A percentile compares a stretch with the other conserved stretches of the same genome.
Evolutionary conservation across 164 flowering plant genomes (phyloP).

Genomic region (Chloranthus sessilifolius): DNA sequence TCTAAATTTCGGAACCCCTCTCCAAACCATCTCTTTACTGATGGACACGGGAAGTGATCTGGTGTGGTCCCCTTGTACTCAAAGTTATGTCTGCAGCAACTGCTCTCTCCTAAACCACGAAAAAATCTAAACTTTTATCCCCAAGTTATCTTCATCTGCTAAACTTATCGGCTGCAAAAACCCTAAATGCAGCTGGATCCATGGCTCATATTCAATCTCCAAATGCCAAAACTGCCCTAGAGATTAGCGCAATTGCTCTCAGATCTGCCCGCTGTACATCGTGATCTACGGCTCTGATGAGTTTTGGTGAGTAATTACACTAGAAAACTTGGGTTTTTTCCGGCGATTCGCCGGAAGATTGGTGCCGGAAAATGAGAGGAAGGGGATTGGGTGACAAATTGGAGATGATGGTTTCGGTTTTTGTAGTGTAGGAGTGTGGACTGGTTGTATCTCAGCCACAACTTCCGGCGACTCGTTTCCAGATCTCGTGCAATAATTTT

Average conservation of each 20-base stretch:
- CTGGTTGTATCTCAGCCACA: no score
- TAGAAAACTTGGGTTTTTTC: no score
- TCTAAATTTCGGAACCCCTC: slow-evolving; percentile 58
- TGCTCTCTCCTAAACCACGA: slow-evolving; percentile 24
- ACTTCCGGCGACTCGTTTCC: no score
- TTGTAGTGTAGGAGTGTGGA: no score
- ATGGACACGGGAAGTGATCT: slow-evolving; percentile 58
- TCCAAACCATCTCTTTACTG: slow-evolving; percentile 43
- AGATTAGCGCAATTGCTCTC: slow-evolving; percentile 24
- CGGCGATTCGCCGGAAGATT: no score
- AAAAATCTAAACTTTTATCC: slow-evolving; percentile 28
- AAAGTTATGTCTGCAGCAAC: slow-evolving; percentile 36
- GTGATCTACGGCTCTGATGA: slow-evolving; percentile 47
- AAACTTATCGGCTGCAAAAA: slow-evolving; percentile 43
- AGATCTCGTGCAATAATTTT: no score
- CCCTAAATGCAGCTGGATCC: slow-evolving; percentile 60
- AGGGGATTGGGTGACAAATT: no score
- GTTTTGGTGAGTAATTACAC: no score
- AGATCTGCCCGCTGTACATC: slow-evolving; percentile 47
- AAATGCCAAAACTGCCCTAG: slow-evolving; percentile 26
- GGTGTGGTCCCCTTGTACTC: slow-evolving; percentile 65
- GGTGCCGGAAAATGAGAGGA: no score
- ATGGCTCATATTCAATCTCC: slow-evolving; percentile 14
- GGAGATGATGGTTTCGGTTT: no score
- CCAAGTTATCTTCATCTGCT: slow-evolving; percentile 47